A percentile compares a stretch with the other conserved stretches of the same genome.
phyloP scores from a whole-genome alignment of 495 filamentous ascomycete genomes.

The Aspergillus homomorphus region DNA sequence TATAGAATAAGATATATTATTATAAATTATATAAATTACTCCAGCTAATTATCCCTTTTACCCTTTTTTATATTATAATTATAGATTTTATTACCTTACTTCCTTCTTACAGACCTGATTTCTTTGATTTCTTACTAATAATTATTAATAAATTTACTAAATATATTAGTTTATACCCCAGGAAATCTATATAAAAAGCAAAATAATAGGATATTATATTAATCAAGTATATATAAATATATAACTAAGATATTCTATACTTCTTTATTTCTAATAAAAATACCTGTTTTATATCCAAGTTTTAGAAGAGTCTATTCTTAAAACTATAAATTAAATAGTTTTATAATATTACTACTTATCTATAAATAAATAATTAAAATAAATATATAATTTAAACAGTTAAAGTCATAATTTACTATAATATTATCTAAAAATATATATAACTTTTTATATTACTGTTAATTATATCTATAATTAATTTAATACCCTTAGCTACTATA shows the following conservation, averaged over 20 bases:
- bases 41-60: constrained; percentile 9
- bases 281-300: background rate
- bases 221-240: background rate
- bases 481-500: too few relatives aligned
- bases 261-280: background rate
- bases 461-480: too few relatives aligned
- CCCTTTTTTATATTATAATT: too few relatives aligned
- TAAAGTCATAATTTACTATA: too few relatives aligned
- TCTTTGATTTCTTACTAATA: constrained; percentile 5
- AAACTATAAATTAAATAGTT: too few relatives aligned
- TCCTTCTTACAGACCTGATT: constrained; percentile 8
- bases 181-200: too few relatives aligned
- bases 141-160: constrained; percentile 10
- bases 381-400: too few relatives aligned
- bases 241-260: background rate
- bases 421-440: too few relatives aligned
- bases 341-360: too few relatives aligned
- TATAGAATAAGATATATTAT: constrained; percentile 3
- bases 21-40: constrained; percentile 12
- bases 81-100: too few relatives aligned
- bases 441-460: too few relatives aligned
- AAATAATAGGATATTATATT: background rate
- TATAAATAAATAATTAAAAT: too few relatives aligned
- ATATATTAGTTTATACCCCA: background rate
- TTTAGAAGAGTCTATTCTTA: background rate